Percentiles rank a stretch among this genome's conserved stretches.
Evolutionary conservation across 1,284 basidiomycete genomes (phyloP).

Genomic region (Filobasidium uniguttulatum): DNA sequence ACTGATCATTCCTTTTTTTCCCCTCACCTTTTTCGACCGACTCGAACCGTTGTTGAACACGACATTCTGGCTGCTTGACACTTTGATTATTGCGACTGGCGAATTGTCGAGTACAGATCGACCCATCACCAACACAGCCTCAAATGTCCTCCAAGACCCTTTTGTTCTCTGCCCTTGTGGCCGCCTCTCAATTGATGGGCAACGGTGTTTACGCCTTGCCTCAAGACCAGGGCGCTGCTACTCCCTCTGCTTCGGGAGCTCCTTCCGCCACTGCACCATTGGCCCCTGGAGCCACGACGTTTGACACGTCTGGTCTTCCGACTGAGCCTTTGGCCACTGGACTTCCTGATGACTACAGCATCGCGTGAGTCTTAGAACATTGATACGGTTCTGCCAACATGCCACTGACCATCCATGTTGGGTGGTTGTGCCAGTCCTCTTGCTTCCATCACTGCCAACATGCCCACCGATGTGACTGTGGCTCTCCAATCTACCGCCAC

Average conservation of each 20-base stretch:
- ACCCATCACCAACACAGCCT: not conserved
- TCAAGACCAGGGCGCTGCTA: not conserved
- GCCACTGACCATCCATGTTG: not conserved
- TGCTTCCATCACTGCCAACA: constrained; percentile 52
- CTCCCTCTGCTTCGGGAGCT: not conserved
- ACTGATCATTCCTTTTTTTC: not conserved
- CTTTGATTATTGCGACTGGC: not conserved
- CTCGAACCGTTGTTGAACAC: not conserved
- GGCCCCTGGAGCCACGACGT: not conserved
- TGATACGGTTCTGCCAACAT: not conserved
- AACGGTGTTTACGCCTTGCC: not conserved
- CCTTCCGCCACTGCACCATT: not conserved
- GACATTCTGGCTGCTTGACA: not conserved
- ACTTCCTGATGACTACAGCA: constrained; percentile 21
- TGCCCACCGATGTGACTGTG: constrained; percentile 46
- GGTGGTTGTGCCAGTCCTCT: constrained; percentile 26
- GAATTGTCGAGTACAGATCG: not conserved
- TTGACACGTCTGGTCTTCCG: constrained; percentile 20
- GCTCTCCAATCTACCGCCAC: constrained; percentile 38
- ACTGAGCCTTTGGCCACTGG: constrained; percentile 20
- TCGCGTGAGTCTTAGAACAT: constrained; percentile 26
- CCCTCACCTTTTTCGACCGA: not conserved
- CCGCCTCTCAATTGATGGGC: not conserved
- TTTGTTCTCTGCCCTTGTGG: constrained; percentile 9
- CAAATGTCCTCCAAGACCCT: constrained; percentile 15